Base-by-base conservation (phyloP, 176 grass and related monocot species). In the Aegilops umbellulata region DNA sequence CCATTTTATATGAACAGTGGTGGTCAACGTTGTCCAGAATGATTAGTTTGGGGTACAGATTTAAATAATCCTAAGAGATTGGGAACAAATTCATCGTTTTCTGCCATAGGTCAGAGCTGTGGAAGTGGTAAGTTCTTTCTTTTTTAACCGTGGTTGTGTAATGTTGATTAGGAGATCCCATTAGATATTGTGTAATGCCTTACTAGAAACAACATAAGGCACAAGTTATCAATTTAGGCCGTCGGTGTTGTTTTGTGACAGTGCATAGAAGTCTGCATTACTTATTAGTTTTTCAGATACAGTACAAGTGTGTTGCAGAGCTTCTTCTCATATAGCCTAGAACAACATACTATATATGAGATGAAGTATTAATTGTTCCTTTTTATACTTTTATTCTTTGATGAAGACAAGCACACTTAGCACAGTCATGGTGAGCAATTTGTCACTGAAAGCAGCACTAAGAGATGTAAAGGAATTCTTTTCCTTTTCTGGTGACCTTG, bases 381-480 rank as follows among this genome's bases (percentile, higher is more conserved):
- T 88, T 88, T 81, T 32, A 14, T 65, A 20, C 25, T 74, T 81
- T 30, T 86, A 66, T 34, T 39, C 41, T 92, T 82, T 90, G 57
- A 88, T 90, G 57, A 88, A 96, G 94, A 41, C 81, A 84, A 91
- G 13, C 81, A 84, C 76, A 0, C 79, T 93, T 44, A 93, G 78
- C 73, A 94, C 91, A 11, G 91, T 96, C 38, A 92, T 91, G 91
- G 94, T 96, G 89, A 96, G 85, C 87, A 96, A 96, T 84, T 83
- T 96, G 36, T 96, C 94, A 83, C 79, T 92, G 84, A 88, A 91
- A 90, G 94, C 94, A 77, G 85, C 85, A 51, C 85, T 84, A 47
- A 90, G 83, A 84, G 94, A 96, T 87, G 79, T 96, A 61, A 92
- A 90, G 84, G 94, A 96, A 70, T 96, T 96, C 81, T 96, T 96